Evolutionary conservation across 305 asterid genomes (phyloP).

Genomic region (Rubia tinctorum): DNA sequence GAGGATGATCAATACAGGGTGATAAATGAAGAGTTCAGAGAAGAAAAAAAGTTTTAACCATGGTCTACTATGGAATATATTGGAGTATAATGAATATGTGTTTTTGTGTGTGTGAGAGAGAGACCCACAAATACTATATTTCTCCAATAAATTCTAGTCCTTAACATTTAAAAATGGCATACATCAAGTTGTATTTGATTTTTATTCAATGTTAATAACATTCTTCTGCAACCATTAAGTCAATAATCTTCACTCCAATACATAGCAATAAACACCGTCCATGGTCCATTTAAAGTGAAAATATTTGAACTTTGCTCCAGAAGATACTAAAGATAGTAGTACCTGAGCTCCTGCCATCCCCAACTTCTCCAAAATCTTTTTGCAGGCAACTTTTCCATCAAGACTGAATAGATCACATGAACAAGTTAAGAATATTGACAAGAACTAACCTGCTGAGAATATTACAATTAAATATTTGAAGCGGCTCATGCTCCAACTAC

Average conservation of each 20-base stretch:
- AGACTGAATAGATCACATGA: slow-evolving; percentile 38
- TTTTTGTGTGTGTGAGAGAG: not conserved
- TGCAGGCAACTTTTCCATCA: slow-evolving; percentile 74
- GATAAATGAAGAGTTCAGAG: not conserved
- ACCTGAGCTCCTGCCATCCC: slow-evolving; percentile 85
- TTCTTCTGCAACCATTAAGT: not conserved
- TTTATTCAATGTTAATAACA: slow-evolving; percentile 3
- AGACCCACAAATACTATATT: not conserved
- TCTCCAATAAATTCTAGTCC: not conserved
- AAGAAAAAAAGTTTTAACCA: not conserved
- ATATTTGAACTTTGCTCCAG: slow-evolving; percentile 8
- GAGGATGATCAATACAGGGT: not conserved
- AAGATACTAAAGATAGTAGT: slow-evolving; percentile 24
- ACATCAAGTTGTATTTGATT: not conserved
- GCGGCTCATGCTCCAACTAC: not conserved
- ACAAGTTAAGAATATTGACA: slow-evolving; percentile 24
- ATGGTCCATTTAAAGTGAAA: not conserved
- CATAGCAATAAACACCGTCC: not conserved
- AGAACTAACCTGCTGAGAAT: slow-evolving; percentile 14
- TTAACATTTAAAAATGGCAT: not conserved
- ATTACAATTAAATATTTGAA: not conserved
- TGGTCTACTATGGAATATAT: not conserved
- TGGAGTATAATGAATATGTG: not conserved
- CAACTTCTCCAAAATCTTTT: slow-evolving; percentile 72
- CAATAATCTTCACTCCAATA: not conserved